Conservation (phyloP, 441 rosid genomes). For the Pelargonium australe region DNA sequence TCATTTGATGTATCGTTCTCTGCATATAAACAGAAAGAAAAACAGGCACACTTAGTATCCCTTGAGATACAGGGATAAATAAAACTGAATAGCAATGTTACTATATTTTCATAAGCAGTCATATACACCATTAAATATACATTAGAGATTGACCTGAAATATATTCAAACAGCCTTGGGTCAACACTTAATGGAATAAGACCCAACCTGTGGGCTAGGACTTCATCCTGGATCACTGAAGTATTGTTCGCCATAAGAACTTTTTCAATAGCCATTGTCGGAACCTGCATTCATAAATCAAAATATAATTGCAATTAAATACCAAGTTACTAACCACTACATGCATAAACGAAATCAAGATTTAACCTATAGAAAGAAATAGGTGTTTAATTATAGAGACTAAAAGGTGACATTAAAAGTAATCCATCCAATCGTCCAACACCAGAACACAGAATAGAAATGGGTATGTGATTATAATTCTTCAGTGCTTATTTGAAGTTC, state of each 20-base stretch:
- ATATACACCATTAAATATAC: background rate
- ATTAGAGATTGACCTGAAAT: slow-evolving; percentile 52
- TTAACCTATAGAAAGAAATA: background rate
- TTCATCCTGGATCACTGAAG: slow-evolving; percentile 84
- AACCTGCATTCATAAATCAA: slow-evolving; percentile 38
- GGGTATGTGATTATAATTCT: background rate
- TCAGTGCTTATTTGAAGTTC: background rate
- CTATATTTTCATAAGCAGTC: background rate
- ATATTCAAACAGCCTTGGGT: slow-evolving; percentile 81
- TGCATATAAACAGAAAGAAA: slow-evolving; percentile 22
- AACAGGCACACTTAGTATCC: background rate
- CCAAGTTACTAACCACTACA: background rate
- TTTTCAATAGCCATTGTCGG: slow-evolving; percentile 97
- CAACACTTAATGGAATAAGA: slow-evolving; percentile 71
- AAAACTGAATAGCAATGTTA: slow-evolving; percentile 4
- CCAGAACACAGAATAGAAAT: background rate
- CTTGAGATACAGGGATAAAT: slow-evolving; percentile 3
- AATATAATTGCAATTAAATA: slow-evolving; percentile 6
- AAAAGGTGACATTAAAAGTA: background rate
- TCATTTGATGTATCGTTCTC: slow-evolving; percentile 86
- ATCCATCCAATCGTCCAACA: background rate
- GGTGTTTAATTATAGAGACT: background rate
- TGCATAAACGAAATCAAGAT: background rate
- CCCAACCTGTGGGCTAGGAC: slow-evolving; percentile 94
- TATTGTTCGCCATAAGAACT: slow-evolving; percentile 79